Percentiles rank a stretch among this genome's conserved stretches.
Conservation (phyloP, 495 filamentous ascomycete genomes). For the Lineolata rhizophorae region DNA sequence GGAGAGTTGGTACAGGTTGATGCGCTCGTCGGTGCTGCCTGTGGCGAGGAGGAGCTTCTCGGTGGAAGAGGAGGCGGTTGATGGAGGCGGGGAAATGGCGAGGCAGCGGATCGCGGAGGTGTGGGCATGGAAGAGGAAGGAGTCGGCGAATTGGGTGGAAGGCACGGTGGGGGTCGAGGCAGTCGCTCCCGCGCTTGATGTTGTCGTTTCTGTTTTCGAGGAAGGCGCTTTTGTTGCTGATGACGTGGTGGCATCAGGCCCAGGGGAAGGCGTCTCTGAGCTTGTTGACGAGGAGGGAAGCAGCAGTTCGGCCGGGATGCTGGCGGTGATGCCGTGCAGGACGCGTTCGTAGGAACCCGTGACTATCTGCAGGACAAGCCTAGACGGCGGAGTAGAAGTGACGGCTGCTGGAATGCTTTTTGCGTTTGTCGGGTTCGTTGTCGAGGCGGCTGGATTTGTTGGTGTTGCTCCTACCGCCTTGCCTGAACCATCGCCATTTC, state of each 20-base stretch:
- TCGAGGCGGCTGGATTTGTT: too few species aligned
- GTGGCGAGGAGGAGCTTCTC: slow-evolving; percentile 72
- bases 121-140: slow-evolving; percentile 91
- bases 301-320: slow-evolving; percentile 22
- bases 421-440: too few species aligned
- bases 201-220: neutral
- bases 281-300: neutral
- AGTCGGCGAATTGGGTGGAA: slow-evolving; percentile 46
- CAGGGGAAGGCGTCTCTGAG: too few species aligned
- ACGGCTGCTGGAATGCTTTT: too few species aligned
- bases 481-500: too few species aligned
- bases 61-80: slow-evolving; percentile 25
- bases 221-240: neutral
- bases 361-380: slow-evolving; percentile 70
- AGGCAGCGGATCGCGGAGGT: slow-evolving; percentile 74
- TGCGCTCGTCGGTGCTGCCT: slow-evolving; percentile 75
- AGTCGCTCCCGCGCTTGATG: too few species aligned
- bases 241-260: too few species aligned
- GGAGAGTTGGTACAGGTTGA: slow-evolving; percentile 86
- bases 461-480: too few species aligned
- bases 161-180: neutral
- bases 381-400: too few species aligned
- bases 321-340: slow-evolving; percentile 74
- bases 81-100: slow-evolving; percentile 60
- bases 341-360: slow-evolving; percentile 89